Percentiles rank a stretch among this genome's conserved stretches.
Conservation (phyloP, 257 asterid genomes). For the Capsicum rhomboideum region DNA sequence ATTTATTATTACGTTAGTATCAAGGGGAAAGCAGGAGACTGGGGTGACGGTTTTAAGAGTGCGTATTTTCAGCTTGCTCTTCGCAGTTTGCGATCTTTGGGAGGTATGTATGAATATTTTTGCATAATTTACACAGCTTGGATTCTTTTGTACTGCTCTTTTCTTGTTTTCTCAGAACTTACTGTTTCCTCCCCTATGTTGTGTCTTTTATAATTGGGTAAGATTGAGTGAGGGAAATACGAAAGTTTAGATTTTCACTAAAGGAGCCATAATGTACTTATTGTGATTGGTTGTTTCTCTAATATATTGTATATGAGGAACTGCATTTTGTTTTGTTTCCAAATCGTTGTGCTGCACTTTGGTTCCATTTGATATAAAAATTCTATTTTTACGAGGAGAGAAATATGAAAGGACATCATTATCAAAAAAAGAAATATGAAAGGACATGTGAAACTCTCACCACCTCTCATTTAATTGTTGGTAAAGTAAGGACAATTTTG, state of each 20-base stretch:
- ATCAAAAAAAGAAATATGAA: not conserved
- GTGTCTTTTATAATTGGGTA: not conserved
- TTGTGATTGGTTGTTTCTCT: not conserved
- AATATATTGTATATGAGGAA: not conserved
- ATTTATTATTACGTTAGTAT: slow-evolving; percentile 92
- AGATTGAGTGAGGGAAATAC: not conserved
- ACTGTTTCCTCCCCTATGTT: not conserved
- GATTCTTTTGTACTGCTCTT: not conserved
- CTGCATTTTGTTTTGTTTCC: not conserved
- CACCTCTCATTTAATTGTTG: not conserved
- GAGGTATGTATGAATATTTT: slow-evolving; percentile 56
- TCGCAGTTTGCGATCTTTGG: slow-evolving; percentile 94
- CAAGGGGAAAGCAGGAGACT: slow-evolving; percentile 98
- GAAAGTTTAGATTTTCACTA: not conserved
- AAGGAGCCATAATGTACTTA: not conserved
- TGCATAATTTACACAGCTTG: not conserved
- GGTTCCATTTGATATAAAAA: not conserved
- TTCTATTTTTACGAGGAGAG: not conserved
- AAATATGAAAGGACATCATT: not conserved
- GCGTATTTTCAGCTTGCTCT: slow-evolving; percentile 99
- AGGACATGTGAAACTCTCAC: not conserved
- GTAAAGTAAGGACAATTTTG: not conserved
- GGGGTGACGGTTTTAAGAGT: slow-evolving; percentile 99
- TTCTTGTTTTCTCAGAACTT: not conserved
- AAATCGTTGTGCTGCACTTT: not conserved